Base-by-base conservation (phyloP, 2,329 filamentous ascomycete genomes). In the Penicillium sclerotiorum region DNA sequence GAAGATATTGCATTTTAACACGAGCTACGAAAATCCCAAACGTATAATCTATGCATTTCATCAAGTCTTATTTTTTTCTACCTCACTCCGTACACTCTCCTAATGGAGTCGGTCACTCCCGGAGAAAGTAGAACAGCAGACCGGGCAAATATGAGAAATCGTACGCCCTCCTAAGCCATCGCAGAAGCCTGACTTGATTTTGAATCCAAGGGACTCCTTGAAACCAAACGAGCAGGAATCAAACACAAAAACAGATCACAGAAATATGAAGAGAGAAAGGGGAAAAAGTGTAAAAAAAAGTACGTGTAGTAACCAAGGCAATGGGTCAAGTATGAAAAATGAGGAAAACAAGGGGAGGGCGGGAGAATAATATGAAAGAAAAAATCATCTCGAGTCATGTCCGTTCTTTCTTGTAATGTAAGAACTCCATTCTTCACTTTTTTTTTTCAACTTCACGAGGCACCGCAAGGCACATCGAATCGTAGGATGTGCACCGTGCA, bases 341-440 rank as follows among this genome's bases (percentile, higher is more conserved):
- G 43, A 45, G 55, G 44, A 61, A 52, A 43, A 53, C 45, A 55
- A 57, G 53, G 53, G 54, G 56, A n/a, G 49, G 47, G 51, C 48
- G 56, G 55, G 53, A 53, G 55, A 58, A 55, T 49, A 53, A 53
- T 53, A 49, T 56, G 52, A 55, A 59, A 57, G 56, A 61, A 60
- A 55, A 61, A 54, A 55, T 62, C 59, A 61, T 62, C 59, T 62
- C 58, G 55, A 57, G 59, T 62, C 59, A 60, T 62, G 58, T 59
- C 57, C 55, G 50, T 52, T 58, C 54, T 59, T 60, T 61, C 54
- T 55, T 56, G 56, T 56, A 58, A 50, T 51, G 50, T 53, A 47
- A 57, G 55, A 49, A 60, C 55, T 53, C 57, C 53, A 57, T 52
- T 32, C 53, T 58, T 56, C 50, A 56, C 53, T 50, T 55, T 54